These are phyloP conservation scores for Aspergillus baeticus DNA, from an alignment of 495 filamentous ascomycete genomes.

Conservation along the genomic window DNA sequence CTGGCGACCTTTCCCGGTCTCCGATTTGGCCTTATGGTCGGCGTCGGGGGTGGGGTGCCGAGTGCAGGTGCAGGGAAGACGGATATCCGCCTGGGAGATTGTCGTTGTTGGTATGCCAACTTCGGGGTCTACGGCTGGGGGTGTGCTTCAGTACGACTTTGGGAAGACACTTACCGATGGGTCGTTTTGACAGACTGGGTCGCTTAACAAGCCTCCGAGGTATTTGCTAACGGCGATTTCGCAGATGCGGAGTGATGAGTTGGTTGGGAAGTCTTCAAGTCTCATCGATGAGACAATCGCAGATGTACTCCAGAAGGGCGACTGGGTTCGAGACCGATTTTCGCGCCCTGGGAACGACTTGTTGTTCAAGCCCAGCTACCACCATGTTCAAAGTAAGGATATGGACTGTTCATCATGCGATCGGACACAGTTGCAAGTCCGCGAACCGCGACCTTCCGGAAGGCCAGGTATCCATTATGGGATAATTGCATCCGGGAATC, in stretches of 20 bases:
- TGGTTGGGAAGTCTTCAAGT: too few species aligned
- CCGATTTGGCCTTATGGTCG: constrained; percentile 30
- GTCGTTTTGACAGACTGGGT: background rate
- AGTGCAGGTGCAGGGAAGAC: constrained; percentile 2
- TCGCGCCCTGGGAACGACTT: background rate
- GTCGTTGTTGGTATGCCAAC: background rate
- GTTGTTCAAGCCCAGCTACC: background rate
- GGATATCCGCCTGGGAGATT: background rate
- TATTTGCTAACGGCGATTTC: background rate
- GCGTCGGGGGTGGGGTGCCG: constrained; percentile 37
- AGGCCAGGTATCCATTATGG: background rate
- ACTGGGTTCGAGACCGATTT: background rate
- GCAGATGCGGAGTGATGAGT: background rate
- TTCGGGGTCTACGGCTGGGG: background rate
- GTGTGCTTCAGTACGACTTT: background rate
- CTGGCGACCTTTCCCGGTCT: constrained; percentile 22
- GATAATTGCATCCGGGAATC: background rate
- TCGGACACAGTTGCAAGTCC: background rate
- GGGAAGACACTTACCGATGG: background rate
- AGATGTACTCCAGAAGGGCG: background rate
- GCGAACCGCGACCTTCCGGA: background rate
- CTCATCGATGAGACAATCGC: background rate
- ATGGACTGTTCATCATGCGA: too few species aligned
- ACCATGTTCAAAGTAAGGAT: too few species aligned
- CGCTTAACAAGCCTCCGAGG: background rate